phyloP scores from a whole-genome alignment of 352 stramenopile genomes.

The Globisporangium splendens region DNA sequence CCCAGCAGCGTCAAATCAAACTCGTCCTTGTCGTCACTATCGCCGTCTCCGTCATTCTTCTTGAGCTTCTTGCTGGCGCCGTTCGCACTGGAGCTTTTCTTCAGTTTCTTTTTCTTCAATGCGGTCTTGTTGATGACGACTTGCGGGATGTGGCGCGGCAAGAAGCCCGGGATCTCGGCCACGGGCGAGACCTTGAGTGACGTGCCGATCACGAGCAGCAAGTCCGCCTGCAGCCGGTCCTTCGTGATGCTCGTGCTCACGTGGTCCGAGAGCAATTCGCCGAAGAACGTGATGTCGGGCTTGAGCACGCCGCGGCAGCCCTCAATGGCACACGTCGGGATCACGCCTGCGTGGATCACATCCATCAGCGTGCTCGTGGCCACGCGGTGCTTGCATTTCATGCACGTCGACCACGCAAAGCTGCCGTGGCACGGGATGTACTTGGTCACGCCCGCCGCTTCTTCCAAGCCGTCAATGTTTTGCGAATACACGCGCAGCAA shows the following conservation, averaged over 20 bases:
- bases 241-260: constrained; percentile 84
- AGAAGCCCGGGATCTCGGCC: constrained; percentile 85
- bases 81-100: constrained; percentile 1
- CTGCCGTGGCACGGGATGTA: constrained; percentile 95
- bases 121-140: constrained; percentile 89
- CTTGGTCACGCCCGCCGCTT: constrained; percentile 85
- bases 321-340: constrained; percentile 54
- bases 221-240: constrained; percentile 82
- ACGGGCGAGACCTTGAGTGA: constrained; percentile 96
- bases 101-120: constrained; percentile 76
- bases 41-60: constrained; percentile 29
- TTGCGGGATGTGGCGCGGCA: constrained; percentile 76
- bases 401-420: constrained; percentile 89
- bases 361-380: constrained; percentile 48
- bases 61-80: constrained; percentile 25
- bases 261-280: constrained; percentile 87
- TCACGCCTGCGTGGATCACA: constrained; percentile 74
- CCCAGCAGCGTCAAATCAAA: constrained; percentile 83
- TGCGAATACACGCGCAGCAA: constrained; percentile 95
- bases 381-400: constrained; percentile 75
- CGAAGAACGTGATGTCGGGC: constrained; percentile 98
- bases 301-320: constrained; percentile 94
- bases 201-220: constrained; percentile 98
- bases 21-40: constrained; percentile 18
- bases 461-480: constrained; percentile 98